Percentiles rank a stretch among this genome's conserved stretches.
Conservation (phyloP, 495 filamentous ascomycete species). For the Elasticomyces elasticus region DNA sequence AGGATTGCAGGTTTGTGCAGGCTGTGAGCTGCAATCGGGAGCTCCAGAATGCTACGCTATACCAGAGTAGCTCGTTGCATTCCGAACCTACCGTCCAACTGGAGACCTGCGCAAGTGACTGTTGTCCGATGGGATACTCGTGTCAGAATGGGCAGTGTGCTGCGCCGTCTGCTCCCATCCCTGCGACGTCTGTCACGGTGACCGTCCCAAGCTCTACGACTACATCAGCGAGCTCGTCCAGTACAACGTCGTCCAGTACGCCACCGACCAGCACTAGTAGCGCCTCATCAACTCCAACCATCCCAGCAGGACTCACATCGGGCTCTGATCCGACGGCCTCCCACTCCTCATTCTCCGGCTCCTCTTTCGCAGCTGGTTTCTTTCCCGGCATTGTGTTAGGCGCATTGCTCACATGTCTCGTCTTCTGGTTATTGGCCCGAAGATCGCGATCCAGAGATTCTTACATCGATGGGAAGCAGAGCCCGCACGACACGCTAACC, state of each 20-base stretch:
- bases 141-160: conserved; percentile 45
- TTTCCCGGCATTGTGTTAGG: conserved; percentile 53
- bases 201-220: background rate
- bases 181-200: background rate
- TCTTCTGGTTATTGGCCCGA: conserved; percentile 38
- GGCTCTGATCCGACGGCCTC: background rate
- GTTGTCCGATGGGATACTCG: conserved; percentile 70
- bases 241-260: too few species aligned
- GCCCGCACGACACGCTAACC: conserved; percentile 13
- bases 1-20: conserved; percentile 53
- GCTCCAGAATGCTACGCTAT: conserved; percentile 50
- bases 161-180: conserved; percentile 24
- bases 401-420: conserved; percentile 36
- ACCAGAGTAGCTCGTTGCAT: conserved; percentile 51
- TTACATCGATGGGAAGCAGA: conserved; percentile 23
- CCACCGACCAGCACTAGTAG: too few species aligned
- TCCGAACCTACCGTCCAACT: conserved; percentile 33
- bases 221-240: background rate
- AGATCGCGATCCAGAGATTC: conserved; percentile 18
- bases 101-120: conserved; percentile 34
- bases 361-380: conserved; percentile 51
- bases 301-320: conserved; percentile 5
- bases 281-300: conserved; percentile 19
- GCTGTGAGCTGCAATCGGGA: conserved; percentile 62
- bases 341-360: conserved; percentile 36